Base-by-base conservation (phyloP, 2,329 filamentous ascomycete genomes). In the Furcasterigmium furcatum region DNA sequence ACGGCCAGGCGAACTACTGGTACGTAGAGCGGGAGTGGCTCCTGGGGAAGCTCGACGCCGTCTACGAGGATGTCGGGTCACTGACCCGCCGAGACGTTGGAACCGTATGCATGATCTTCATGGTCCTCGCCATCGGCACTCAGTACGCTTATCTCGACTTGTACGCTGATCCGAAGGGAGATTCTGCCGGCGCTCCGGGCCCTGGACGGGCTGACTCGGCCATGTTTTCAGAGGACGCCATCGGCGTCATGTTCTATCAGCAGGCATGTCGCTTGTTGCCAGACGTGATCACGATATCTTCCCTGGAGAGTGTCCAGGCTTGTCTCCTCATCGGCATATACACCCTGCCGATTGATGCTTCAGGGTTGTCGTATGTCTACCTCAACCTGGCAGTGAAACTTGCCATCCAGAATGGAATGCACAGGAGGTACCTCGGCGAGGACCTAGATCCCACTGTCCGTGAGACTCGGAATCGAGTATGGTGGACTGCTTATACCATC, bases 371-470 rank as follows among this genome's bases (percentile, higher is more conserved):
- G 3, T 82, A 80, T 50, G 77, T 76, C 3, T 82, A 82, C 50
- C 66, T 80, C 38, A 76, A 76, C 7, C 58, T 82, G 12, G 74
- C 76, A 3, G 63, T 80, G 32, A 80, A 79, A 48, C 62, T 82
- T 47, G 78, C 76, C 2, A 79, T 81, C 13, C 77, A 80, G 49
- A 81, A 81, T 53, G 78, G 78, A 9, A 79, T 82, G 77, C 78
- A 82, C 51, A 65, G 78, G 41, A 72, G 66, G 44, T 75, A 73
- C 46, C 61, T 68, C 2, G 73, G 71, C 2, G 68, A 71, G 42
- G 72, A 66, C 1, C 63, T 79, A 12, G 71, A 74, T 24, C 61
- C 70, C 9, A 64, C 66, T 25, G 70, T 75, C 48, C 64, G 74
- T 13, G 76, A 80, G 61, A 72, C 70, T 3, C 66, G 77, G 16